A percentile compares a stretch with the other conserved stretches of the same genome.
Conservation (phyloP, 1,284 basidiomycete species). For the Lentinus polychrous region DNA sequence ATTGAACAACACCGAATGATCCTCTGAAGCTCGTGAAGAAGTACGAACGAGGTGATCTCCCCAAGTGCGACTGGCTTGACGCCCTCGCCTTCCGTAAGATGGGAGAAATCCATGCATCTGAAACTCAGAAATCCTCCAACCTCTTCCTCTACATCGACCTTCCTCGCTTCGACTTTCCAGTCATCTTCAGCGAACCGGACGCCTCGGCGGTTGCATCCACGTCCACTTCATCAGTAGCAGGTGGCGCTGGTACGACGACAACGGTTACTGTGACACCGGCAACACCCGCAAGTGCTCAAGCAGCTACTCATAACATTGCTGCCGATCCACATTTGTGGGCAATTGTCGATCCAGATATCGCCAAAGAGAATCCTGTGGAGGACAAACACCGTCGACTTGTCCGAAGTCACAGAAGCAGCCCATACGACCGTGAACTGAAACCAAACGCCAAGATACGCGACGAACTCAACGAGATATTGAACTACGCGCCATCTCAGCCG, state of each 20-base stretch:
- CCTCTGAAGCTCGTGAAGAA: conserved; percentile 83
- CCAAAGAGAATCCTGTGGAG: conserved; percentile 91
- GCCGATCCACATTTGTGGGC: conserved; percentile 75
- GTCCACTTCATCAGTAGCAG: conserved; percentile 21
- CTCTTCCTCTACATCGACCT: conserved; percentile 93
- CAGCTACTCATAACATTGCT: conserved; percentile 38
- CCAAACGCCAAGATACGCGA: conserved; percentile 95
- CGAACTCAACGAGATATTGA: conserved; percentile 87
- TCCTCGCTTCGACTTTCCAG: conserved; percentile 95
- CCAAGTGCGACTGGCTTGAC: conserved; percentile 94
- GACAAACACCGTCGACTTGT: conserved; percentile 94
- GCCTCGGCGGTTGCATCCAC: conserved; percentile 31
- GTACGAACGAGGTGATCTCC: conserved; percentile 91
- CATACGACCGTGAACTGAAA: conserved; percentile 93
- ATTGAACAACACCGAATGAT: not conserved
- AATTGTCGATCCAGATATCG: conserved; percentile 89
- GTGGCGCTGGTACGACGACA: too few relatives aligned
- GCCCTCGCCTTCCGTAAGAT: conserved; percentile 90
- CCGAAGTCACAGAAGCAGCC: conserved; percentile 90
- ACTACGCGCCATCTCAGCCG: conserved; percentile 84
- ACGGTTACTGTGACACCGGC: conserved; percentile 25
- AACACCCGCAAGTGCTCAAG: conserved; percentile 26
- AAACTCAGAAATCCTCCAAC: conserved; percentile 84
- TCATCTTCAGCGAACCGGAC: conserved; percentile 87
- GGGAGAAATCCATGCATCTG: conserved; percentile 86